Base-by-base conservation (phyloP, 208 protist genomes). In the Leishmania lainsoni region DNA sequence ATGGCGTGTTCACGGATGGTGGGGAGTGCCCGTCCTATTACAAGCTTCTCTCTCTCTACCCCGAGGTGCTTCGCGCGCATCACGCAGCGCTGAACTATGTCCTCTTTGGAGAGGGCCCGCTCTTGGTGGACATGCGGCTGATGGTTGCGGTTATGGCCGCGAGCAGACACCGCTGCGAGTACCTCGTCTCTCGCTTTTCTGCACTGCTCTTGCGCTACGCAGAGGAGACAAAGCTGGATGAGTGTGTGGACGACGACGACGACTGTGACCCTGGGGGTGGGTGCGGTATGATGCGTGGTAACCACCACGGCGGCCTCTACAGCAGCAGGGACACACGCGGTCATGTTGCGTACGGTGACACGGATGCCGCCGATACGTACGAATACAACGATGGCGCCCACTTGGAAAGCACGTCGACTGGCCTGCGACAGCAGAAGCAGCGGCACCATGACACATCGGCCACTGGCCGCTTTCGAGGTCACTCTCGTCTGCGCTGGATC, bases 91-190 rank as follows among this genome's bases (percentile, higher is more conserved):
- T 90, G 74, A 81, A 81, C 56, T 94, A 91, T 87, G 76, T 94
- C 16, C 86, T 97, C n/a, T 92, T 94, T 71, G 91, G 83, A n/a
- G 90, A 94, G 32, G 94, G 94, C n/a, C 92, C 94, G 5, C 81
- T 97, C 14, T 75, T 86, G 61, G 79, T 95, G 59, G 91, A 92
- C 59, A 85, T 87, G 79, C 90, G 94, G 16, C 86, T 97, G 52
- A 95, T 97, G 94, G 39, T 97, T 39, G 92, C 92, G 42, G 81
- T 93, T 22, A 96, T 97, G 92, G 88, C 90, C 16, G 94, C 92
- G 22, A 93, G 90, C 76, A 90, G 94, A 2, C 92, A 96, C 80
- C 91, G 85, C 71, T 97, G 94, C 79, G 91, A 92, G 83, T 95
- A 94, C 83, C 88, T 97, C 48, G 91, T 96, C 56, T 87, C 83